Evolutionary conservation across 441 rosid genomes (phyloP).

Genomic region (Populus trichocarpa): DNA sequence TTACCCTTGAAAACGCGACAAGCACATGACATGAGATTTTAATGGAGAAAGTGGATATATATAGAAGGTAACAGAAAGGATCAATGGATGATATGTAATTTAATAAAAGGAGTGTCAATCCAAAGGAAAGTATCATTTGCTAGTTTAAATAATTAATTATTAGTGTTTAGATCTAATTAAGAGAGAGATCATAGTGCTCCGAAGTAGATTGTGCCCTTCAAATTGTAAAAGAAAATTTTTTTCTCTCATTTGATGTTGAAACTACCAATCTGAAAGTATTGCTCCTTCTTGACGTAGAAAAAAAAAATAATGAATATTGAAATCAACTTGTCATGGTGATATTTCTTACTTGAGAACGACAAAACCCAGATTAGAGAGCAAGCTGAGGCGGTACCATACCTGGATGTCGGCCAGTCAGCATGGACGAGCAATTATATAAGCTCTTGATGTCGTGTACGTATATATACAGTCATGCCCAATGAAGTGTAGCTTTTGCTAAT

Average conservation of each 20-base stretch:
- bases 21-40: background rate
- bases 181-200: no score
- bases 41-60: background rate
- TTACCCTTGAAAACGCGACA: background rate
- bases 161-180: no score
- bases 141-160: no score
- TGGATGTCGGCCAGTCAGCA: constrained; percentile 12
- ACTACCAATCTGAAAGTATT: no score
- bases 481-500: background rate
- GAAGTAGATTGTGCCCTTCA: no score
- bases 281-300: no score
- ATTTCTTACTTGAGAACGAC: background rate
- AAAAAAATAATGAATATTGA: background rate
- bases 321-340: background rate
- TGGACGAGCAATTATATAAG: background rate
- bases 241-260: no score
- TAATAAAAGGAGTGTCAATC: no score
- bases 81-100: no score
- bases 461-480: background rate
- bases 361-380: background rate
- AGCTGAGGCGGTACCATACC: constrained; percentile 11
- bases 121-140: no score
- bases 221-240: no score
- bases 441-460: background rate
- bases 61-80: background rate